Base-by-base conservation (phyloP, 208 protist genomes). In the Crithidia acanthocephali region DNA sequence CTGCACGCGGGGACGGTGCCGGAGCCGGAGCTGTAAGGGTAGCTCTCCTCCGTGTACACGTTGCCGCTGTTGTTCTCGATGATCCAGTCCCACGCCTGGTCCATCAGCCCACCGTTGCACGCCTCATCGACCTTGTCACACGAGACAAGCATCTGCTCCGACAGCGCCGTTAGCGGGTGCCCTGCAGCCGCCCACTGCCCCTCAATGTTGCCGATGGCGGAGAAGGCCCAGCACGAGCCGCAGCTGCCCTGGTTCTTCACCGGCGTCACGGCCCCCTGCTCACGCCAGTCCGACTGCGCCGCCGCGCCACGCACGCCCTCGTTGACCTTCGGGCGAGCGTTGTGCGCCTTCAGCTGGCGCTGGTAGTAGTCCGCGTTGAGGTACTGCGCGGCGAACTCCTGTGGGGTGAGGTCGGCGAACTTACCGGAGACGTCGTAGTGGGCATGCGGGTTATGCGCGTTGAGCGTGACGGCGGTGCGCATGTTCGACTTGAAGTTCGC, bases 181-280 rank as follows among this genome's bases (percentile, higher is more conserved):
- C 83, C 87, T 4, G 67, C 58, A 5, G 85, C 45, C 40, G 68
- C 68, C 76, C 80, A 92, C 61, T 81, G 74, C 10, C 93, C 85
- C 77, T 99, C 97, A 44, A 98, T 87, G 64, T 95, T 81, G 53
- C 94, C 95, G 47, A 94, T 97, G 22, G 98, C 84, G 11, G 91
- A 94, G 92, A 99, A 99, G 58, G 97, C 74, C 98, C 98, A 99
- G 85, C 98, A 99, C 23, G 92, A 97, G 73, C 98, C 98, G 84
- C 98, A 99, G 47, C 72, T 71, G 50, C 94, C 94, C 82, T 99
- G 97, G 76, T 98, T 78, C 91, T 98, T 99, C 52, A 99, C 96
- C 10, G 61, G 75, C 9, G 93, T 96, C 56, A 99, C 95, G 23
- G 86, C 90, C 52, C 88, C 87, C 28, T 94, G 58, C 50, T 85